Conservation (phyloP, 192 early-diverging fungal genomes). For the Borealophlyctis nickersoniae region DNA sequence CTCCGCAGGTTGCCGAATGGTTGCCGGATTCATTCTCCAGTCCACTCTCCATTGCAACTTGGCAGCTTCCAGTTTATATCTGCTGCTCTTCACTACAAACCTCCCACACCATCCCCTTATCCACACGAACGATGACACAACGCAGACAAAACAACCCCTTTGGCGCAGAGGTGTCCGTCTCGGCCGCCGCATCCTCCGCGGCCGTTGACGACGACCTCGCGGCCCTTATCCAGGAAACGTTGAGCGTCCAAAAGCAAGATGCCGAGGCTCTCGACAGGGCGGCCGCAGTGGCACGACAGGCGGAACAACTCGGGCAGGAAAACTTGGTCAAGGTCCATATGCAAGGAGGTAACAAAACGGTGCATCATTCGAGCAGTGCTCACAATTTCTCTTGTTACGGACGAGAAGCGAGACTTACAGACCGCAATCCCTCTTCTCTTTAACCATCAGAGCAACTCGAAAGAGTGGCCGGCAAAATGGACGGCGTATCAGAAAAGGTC, state of each 20-base stretch:
- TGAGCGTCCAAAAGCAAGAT: conserved; percentile 11
- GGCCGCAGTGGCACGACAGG: conserved; percentile 10
- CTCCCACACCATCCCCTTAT: too few relatives aligned
- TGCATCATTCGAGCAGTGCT: too few relatives aligned
- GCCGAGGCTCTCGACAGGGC: conserved; percentile 8
- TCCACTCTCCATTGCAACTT: too few relatives aligned
- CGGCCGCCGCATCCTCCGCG: not conserved
- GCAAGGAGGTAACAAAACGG: conserved; percentile 25
- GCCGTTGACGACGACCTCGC: conserved; percentile 19
- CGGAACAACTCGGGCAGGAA: conserved; percentile 14
- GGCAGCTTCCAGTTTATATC: too few relatives aligned
- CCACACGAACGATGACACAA: too few relatives aligned
- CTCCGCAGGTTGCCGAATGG: too few relatives aligned
- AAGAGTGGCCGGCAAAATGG: not conserved
- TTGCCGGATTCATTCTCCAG: too few relatives aligned
- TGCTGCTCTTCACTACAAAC: too few relatives aligned
- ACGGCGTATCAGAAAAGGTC: conserved; percentile 1
- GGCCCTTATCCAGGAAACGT: conserved; percentile 13
- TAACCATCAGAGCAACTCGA: conserved; percentile 22
- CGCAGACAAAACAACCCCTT: too few relatives aligned
- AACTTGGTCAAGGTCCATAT: conserved; percentile 15
- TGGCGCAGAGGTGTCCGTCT: not conserved
- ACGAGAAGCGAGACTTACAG: too few relatives aligned
- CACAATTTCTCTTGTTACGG: too few relatives aligned
- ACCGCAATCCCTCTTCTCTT: not conserved